Evolutionary conservation across 73 alveolate species (phyloP).

Genomic region (Durusdinium trenchii): DNA sequence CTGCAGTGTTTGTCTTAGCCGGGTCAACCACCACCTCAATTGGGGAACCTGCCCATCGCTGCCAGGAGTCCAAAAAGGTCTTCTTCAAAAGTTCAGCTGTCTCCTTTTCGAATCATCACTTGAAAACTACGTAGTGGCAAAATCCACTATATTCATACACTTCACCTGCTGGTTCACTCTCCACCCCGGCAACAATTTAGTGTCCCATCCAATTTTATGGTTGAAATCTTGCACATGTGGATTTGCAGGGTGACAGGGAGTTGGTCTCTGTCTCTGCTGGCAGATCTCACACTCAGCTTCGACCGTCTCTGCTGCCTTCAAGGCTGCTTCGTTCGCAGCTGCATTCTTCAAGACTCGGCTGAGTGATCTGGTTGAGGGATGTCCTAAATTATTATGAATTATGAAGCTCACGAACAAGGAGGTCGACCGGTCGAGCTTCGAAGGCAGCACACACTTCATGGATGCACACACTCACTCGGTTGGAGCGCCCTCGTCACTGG

Average conservation of each 20-base stretch:
- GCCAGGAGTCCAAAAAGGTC: too few relatives aligned
- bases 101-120: slow-evolving; percentile 15
- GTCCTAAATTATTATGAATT: slow-evolving; percentile 54
- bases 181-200: slow-evolving; percentile 14
- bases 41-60: too few relatives aligned
- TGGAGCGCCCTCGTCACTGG: too few relatives aligned
- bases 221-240: neutral
- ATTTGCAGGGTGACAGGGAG: slow-evolving; percentile 4
- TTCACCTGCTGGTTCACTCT: neutral
- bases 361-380: neutral
- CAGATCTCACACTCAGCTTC: neutral
- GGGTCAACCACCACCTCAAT: slow-evolving; percentile 28
- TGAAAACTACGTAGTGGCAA: slow-evolving; percentile 9
- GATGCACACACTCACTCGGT: too few relatives aligned
- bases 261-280: neutral
- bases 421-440: neutral
- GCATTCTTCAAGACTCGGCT: neutral
- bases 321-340: neutral
- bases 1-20: neutral
- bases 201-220: slow-evolving; percentile 17
- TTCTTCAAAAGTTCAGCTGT: too few relatives aligned
- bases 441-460: neutral
- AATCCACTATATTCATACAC: slow-evolving; percentile 54
- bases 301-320: neutral
- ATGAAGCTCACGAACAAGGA: neutral